phyloP scores from a whole-genome alignment of 441 rosid species.

The Brassica balearica region DNA sequence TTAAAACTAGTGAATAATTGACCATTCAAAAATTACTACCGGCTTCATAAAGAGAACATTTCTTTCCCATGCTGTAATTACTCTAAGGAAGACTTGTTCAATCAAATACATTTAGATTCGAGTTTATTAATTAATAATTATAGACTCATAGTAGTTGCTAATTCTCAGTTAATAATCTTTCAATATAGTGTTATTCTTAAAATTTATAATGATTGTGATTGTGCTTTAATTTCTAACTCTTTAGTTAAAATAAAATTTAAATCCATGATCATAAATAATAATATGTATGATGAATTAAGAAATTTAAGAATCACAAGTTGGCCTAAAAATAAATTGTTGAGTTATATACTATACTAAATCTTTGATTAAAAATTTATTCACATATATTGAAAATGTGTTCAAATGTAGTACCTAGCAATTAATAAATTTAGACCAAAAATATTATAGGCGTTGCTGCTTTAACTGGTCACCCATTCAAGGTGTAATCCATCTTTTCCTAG shows the following conservation, averaged over 20 bases:
- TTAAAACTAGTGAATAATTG: neutral
- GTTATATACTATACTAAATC: neutral
- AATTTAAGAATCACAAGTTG: neutral
- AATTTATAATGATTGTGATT: neutral
- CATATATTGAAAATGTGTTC: neutral
- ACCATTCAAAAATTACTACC: neutral
- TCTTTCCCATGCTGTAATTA: neutral
- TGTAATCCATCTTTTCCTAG: no score
- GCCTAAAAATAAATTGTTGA: neutral
- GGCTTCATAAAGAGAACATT: neutral
- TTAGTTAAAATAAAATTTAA: neutral
- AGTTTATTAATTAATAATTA: neutral
- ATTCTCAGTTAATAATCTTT: neutral
- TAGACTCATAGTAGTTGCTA: neutral
- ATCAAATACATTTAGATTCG: neutral
- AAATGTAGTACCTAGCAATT: neutral
- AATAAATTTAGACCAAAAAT: neutral
- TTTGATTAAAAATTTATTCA: neutral
- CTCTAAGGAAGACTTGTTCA: neutral
- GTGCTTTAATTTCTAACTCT: neutral
- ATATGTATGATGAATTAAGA: neutral
- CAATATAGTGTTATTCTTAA: neutral
- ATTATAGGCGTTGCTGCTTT: no score
- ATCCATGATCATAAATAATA: neutral
- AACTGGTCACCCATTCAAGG: no score